These are phyloP conservation scores for Arthrobotrys musiformis DNA, from an alignment of 2,329 filamentous ascomycete genomes.

Conservation along the genomic window DNA sequence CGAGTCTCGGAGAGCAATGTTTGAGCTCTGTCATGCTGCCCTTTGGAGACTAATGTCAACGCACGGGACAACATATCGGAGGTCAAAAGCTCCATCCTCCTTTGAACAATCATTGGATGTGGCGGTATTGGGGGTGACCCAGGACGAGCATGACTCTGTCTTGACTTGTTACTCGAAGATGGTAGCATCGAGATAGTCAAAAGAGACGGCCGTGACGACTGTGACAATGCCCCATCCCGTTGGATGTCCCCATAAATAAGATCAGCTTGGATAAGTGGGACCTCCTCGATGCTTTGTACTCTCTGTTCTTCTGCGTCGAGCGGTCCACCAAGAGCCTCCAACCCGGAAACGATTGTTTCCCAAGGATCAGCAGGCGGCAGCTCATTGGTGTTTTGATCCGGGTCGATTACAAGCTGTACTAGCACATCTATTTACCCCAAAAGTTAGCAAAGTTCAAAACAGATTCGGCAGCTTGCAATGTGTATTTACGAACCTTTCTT, in stretches of 20 bases:
- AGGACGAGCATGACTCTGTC: conserved; percentile 67
- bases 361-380: conserved; percentile 91
- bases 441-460: conserved; percentile 50
- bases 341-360: conserved; percentile 94
- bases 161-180: conserved; percentile 70
- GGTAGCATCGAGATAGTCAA: conserved; percentile 97
- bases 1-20: conserved; percentile 92
- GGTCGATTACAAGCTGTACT: conserved; percentile 90
- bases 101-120: conserved; percentile 92
- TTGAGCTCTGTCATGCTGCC: conserved; percentile 91
- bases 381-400: conserved; percentile 84
- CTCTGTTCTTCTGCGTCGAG: conserved; percentile 87
- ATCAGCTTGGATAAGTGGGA: conserved; percentile 94
- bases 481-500: conserved; percentile 71
- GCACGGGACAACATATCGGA: conserved; percentile 97
- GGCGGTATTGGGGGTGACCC: conserved; percentile 85
- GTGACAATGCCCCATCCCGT: conserved; percentile 83
- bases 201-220: conserved; percentile 87
- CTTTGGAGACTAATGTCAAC: conserved; percentile 86
- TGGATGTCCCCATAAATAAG: conserved; percentile 93
- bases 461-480: neutral
- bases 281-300: conserved; percentile 86
- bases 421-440: conserved; percentile 74
- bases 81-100: conserved; percentile 95
- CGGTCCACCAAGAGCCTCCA: conserved; percentile 90